A percentile compares a stretch with the other conserved stretches of the same genome.
Evolutionary conservation across 495 filamentous ascomycete species (phyloP).

Genomic region (Talaromyces thailandensis): DNA sequence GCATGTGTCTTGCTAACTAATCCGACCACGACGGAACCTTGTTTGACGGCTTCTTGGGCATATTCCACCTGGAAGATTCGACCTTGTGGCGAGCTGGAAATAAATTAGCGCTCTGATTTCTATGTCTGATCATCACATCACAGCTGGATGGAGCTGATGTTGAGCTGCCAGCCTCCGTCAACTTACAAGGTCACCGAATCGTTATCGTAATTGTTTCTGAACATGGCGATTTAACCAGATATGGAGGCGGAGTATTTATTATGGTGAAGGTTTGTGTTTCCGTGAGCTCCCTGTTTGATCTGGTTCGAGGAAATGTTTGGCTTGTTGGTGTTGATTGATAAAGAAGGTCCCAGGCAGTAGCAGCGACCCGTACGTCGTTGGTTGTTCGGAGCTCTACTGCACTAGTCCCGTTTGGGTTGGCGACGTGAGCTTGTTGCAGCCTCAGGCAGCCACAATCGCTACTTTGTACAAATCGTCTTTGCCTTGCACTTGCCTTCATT

Average conservation of each 20-base stretch:
- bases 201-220: constrained; percentile 99
- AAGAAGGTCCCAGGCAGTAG: background rate
- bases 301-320: background rate
- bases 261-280: background rate
- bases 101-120: constrained; percentile 7
- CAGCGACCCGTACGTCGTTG: background rate
- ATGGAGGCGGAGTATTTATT: background rate
- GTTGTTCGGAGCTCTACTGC: background rate
- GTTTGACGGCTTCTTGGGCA: constrained; percentile 96
- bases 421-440: background rate
- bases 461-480: no score
- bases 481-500: no score
- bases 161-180: constrained; percentile 9
- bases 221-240: constrained; percentile 51
- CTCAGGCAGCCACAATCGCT: no score
- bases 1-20: constrained; percentile 96
- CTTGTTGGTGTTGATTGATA: background rate
- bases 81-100: constrained; percentile 85
- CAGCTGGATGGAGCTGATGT: constrained; percentile 10
- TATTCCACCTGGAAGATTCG: constrained; percentile 99
- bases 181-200: constrained; percentile 97
- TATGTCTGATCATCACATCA: background rate
- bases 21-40: constrained; percentile 95
- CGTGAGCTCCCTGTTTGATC: background rate
- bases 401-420: background rate